Evolutionary conservation across 2,329 filamentous ascomycete species (phyloP), one percentile per base, ranked within the genome.

Genomic region (Metarhizium robertsii): DNA sequence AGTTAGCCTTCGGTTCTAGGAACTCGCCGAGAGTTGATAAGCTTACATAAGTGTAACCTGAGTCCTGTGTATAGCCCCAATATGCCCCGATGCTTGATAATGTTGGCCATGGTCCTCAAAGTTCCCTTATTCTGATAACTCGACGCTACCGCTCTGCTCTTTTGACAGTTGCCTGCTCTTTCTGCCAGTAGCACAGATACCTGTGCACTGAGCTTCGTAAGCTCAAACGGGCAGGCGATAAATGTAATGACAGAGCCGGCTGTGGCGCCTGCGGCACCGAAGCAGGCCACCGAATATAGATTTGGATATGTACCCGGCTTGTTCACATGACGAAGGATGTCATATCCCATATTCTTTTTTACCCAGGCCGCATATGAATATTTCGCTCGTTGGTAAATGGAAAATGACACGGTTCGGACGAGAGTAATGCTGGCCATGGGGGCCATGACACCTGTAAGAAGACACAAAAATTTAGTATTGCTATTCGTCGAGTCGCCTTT

Each of bases 191-290:
- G 75, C 11, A 91, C 87, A 2, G 90, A 91, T 20, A 94, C 87
- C 69, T 95, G 90, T 16, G 90, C 88, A 68, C 87, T 92, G 57
- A 94, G 78, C 70, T 95, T 95, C n/a, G 88, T 92, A 69, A 95
- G 79, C 70, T 95, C 90, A 67, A 95, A 95, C 1, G 90, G 90
- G 66, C 90, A 95, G 61, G 90, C 88, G 62, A 94, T 82, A 52
- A 87, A 77, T 8, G 90, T 92, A 55, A 94, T 92, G 58, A 84
- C 80, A 25, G 87, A 90, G 55, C 90, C 90, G 52, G 90, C 87
- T 13, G 86, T 88, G 45, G 88, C 88, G 52, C 90, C 89, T 47
- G 89, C 87, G 11, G 84, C 80, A 29, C 86, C 87, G 71, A 92
- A 92, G 66, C 88, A 92, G 55, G 82, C 76, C 54, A 92, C 75